These are phyloP conservation scores for Eimeria mitis DNA, from an alignment of 169 alveolate species.

Conservation along the genomic window DNA sequence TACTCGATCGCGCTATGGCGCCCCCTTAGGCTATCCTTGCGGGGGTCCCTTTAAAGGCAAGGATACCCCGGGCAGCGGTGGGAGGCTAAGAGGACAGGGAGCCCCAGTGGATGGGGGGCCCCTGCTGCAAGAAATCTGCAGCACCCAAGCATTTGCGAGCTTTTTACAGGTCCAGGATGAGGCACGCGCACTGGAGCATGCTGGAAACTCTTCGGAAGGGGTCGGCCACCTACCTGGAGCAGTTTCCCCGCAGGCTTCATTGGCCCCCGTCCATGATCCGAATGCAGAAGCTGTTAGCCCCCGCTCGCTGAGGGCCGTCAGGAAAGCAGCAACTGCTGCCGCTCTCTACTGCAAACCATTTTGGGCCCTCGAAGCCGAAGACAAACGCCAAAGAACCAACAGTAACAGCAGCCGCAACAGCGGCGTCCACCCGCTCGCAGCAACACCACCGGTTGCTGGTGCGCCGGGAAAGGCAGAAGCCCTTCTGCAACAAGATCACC, in stretches of 20 bases:
- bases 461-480: neutral
- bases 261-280: neutral
- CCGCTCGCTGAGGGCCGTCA: slow-evolving; percentile 13
- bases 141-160: slow-evolving; percentile 68
- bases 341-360: slow-evolving; percentile 46
- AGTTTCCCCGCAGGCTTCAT: neutral
- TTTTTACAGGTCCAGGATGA: slow-evolving; percentile 56
- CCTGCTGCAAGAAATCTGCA: slow-evolving; percentile 49
- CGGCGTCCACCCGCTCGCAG: neutral
- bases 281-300: slow-evolving; percentile 3
- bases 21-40: neutral
- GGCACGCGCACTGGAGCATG: neutral
- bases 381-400: neutral
- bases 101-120: neutral
- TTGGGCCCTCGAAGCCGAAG: slow-evolving; percentile 24
- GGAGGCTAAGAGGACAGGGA: slow-evolving; percentile 34
- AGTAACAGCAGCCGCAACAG: slow-evolving; percentile 14
- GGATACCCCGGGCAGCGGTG: slow-evolving; percentile 12
- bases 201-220: neutral
- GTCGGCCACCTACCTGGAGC: neutral
- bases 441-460: neutral
- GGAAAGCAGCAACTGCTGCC: slow-evolving; percentile 54
- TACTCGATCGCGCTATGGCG: neutral
- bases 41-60: slow-evolving; percentile 31
- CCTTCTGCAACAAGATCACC: neutral